Conservation (phyloP, 495 filamentous ascomycete species). For the Baudoinia panamericana region DNA sequence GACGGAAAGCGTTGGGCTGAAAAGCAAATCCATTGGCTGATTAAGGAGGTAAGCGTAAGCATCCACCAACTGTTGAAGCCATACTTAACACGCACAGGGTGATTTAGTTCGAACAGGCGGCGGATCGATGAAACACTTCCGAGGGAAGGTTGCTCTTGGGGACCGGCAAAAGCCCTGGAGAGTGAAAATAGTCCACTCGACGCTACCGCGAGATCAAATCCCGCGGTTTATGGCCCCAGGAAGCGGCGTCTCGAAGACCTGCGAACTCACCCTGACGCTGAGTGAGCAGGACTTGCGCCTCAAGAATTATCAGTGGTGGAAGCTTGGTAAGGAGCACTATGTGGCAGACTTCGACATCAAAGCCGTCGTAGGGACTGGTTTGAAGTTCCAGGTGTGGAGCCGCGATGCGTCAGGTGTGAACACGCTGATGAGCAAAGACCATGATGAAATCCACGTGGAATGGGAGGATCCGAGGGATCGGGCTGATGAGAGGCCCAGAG, state of each 20-base stretch:
- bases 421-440: background rate
- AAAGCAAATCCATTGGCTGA: conserved; percentile 2
- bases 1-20: conserved; percentile 2
- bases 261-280: background rate
- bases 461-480: no score
- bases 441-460: conserved; percentile 4
- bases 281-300: conserved; percentile 1
- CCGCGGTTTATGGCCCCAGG: background rate
- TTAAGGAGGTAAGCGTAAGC: conserved; percentile 1
- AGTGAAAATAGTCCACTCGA: background rate
- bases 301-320: conserved; percentile 12
- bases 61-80: background rate
- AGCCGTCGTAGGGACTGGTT: conserved; percentile 3
- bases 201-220: background rate
- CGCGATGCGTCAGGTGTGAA: background rate
- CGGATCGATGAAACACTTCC: background rate
- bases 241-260: background rate
- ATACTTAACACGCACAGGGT: background rate
- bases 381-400: conserved; percentile 11
- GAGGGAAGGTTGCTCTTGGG: background rate
- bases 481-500: no score
- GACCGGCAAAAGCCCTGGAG: background rate
- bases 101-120: background rate
- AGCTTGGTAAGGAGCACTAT: conserved; percentile 2
- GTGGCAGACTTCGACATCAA: conserved; percentile 11